These are phyloP conservation scores for Phytophthora aleatoria DNA, from an alignment of 352 stramenopile species.

Conservation along the genomic window DNA sequence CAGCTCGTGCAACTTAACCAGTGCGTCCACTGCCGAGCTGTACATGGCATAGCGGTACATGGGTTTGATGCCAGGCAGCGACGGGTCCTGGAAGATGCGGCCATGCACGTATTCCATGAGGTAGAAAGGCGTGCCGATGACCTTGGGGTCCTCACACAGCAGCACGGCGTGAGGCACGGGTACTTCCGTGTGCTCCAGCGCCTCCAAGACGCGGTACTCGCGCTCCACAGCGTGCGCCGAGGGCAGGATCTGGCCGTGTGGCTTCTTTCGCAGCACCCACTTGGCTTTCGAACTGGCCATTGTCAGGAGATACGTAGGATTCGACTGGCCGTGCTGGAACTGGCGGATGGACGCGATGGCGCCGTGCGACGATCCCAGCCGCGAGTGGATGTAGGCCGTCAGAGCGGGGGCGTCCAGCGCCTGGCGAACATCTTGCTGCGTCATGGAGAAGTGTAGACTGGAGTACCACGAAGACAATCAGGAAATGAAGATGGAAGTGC, in stretches of 20 bases:
- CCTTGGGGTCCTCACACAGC: constrained; percentile 62
- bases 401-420: constrained; percentile 58
- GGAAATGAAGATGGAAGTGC: constrained; percentile 18
- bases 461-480: constrained; percentile 9
- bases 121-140: constrained; percentile 82
- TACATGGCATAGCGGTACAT: constrained; percentile 86
- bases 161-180: constrained; percentile 67
- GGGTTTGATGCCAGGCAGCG: constrained; percentile 61
- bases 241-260: constrained; percentile 74
- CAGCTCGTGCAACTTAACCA: constrained; percentile 68
- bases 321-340: constrained; percentile 88
- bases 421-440: constrained; percentile 57
- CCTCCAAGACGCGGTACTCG: constrained; percentile 75
- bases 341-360: constrained; percentile 66
- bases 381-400: constrained; percentile 52
- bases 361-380: constrained; percentile 57
- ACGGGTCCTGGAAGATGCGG: constrained; percentile 76
- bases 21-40: constrained; percentile 67
- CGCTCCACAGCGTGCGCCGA: constrained; percentile 84
- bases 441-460: constrained; percentile 33
- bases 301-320: constrained; percentile 86
- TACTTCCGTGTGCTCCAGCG: constrained; percentile 70
- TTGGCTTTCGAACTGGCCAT: constrained; percentile 57
- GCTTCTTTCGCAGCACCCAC: constrained; percentile 88
- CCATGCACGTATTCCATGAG: constrained; percentile 84